Conservation (phyloP, 495 filamentous ascomycete genomes). For the Xylaria venustula region DNA sequence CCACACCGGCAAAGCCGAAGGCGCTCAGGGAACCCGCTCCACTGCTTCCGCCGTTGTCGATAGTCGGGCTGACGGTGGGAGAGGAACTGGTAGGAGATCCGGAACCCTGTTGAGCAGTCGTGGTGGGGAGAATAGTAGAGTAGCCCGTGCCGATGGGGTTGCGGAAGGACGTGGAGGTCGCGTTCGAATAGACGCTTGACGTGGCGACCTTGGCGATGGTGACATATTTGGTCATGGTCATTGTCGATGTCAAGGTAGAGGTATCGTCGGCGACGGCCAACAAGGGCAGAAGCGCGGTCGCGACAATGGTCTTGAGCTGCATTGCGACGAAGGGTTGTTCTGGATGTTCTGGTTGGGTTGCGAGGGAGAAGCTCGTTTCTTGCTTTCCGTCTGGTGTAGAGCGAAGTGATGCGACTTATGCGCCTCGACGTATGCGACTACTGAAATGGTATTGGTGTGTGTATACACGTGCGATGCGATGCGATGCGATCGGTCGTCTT, state of each 20-base stretch:
- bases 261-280: constrained; percentile 38
- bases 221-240: constrained; percentile 53
- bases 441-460: not conserved
- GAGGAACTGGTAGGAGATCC: constrained; percentile 26
- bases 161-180: constrained; percentile 22
- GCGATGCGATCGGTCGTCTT: not conserved
- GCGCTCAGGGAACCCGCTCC: constrained; percentile 34
- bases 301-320: constrained; percentile 35
- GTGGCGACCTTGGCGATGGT: constrained; percentile 42
- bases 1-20: constrained; percentile 41
- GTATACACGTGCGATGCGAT: constrained; percentile 3
- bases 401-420: not conserved
- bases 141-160: constrained; percentile 19
- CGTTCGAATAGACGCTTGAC: constrained; percentile 19
- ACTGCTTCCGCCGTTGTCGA: constrained; percentile 34
- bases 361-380: constrained; percentile 19
- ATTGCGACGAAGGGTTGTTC: constrained; percentile 29
- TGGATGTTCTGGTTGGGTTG: constrained; percentile 8
- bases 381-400: not conserved
- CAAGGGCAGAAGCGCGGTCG: constrained; percentile 43
- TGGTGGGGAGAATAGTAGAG: constrained; percentile 20
- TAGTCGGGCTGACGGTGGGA: constrained; percentile 26
- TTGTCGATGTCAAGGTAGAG: constrained; percentile 47
- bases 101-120: constrained; percentile 13
- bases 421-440: not conserved